Percentiles rank a stretch among this genome's conserved stretches.
Conservation (phyloP, 768 basidiomycete species). For the Rhizopogon roseolus region DNA sequence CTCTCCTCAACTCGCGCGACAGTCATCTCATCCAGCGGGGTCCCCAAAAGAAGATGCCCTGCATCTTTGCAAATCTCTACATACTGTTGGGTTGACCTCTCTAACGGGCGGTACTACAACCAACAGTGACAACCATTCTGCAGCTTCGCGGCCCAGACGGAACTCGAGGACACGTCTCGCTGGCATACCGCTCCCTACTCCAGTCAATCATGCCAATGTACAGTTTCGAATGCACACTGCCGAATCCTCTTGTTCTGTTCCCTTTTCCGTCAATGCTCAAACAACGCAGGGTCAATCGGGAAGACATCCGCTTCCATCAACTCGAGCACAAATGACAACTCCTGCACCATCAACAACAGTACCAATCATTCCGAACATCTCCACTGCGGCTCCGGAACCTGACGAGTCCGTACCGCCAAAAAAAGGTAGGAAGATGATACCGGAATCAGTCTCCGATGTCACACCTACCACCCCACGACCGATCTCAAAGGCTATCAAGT, state of each 20-base stretch:
- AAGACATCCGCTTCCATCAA: too few species aligned
- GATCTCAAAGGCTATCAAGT: constrained; percentile 11
- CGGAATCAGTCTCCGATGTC: background rate
- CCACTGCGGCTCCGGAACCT: background rate
- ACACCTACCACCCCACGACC: background rate
- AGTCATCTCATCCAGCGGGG: background rate
- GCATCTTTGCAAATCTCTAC: background rate
- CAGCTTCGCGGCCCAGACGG: background rate
- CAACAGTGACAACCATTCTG: background rate
- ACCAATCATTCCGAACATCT: background rate
- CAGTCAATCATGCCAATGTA: background rate
- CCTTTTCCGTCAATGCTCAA: background rate
- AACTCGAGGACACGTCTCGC: background rate
- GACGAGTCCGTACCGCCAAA: background rate
- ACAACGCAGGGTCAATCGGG: background rate
- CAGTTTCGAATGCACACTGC: background rate
- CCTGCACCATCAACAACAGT: background rate
- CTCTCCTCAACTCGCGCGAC: background rate
- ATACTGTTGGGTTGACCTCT: background rate
- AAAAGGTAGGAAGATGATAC: background rate
- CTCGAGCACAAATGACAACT: background rate
- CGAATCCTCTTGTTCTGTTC: background rate
- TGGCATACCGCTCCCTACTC: background rate
- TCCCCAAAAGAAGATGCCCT: background rate
- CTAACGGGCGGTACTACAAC: background rate